These are phyloP conservation scores for Lasiosphaeriaceae sp. DNA, from an alignment of 495 filamentous ascomycete species.

Conservation along the genomic window DNA sequence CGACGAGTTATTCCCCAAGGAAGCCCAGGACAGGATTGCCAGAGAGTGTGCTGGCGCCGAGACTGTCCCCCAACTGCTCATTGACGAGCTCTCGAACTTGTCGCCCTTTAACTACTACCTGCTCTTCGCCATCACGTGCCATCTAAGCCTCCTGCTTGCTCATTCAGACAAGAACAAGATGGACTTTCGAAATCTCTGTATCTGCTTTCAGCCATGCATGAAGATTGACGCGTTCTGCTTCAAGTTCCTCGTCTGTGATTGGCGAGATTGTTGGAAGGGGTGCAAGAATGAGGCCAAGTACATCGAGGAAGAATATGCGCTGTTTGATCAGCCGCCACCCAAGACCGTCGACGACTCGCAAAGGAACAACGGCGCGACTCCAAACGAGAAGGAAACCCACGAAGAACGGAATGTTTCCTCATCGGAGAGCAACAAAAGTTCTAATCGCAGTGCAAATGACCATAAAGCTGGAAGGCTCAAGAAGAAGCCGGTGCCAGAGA, in stretches of 20 bases:
- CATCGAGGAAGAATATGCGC: slow-evolving; percentile 66
- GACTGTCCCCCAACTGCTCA: slow-evolving; percentile 71
- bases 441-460: slow-evolving; percentile 15
- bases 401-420: slow-evolving; percentile 64
- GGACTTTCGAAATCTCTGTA: slow-evolving; percentile 87
- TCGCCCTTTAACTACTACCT: slow-evolving; percentile 95
- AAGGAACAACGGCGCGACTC: slow-evolving; percentile 6
- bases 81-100: slow-evolving; percentile 84
- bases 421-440: slow-evolving; percentile 51
- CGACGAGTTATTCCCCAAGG: slow-evolving; percentile 82
- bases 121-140: slow-evolving; percentile 91
- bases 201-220: slow-evolving; percentile 93
- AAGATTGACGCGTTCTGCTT: slow-evolving; percentile 89
- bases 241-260: slow-evolving; percentile 85
- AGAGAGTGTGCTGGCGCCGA: slow-evolving; percentile 70
- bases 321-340: slow-evolving; percentile 52
- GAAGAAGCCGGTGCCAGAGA: slow-evolving; percentile 35
- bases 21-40: slow-evolving; percentile 67
- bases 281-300: slow-evolving; percentile 86
- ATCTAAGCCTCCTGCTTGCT: slow-evolving; percentile 79
- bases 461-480: slow-evolving; percentile 25
- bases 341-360: slow-evolving; percentile 16
- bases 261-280: slow-evolving; percentile 92
- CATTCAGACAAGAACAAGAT: slow-evolving; percentile 90
- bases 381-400: slow-evolving; percentile 12